Evolutionary conservation across 306 rosid genomes (phyloP), one percentile per base, ranked within the genome.

Genomic region (Vigna mungo): DNA sequence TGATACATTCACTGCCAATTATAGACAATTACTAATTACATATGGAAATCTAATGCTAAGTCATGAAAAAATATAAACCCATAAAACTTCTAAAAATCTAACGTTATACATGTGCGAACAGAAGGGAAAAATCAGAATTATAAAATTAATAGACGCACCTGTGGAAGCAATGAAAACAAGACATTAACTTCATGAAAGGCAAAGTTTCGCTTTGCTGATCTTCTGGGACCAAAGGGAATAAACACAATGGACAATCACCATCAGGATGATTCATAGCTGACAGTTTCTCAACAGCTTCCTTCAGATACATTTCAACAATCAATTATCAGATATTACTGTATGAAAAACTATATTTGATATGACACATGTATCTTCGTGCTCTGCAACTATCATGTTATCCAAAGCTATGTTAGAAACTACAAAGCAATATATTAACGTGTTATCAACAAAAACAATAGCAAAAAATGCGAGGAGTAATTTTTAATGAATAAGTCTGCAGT

Each of bases 91-190:
- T 64, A 71, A 58, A 59, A 53, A 60, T 34, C 43, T 34, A 55
- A 32, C 13, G 25, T 75, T 68, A 41, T 68, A 55, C 63, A 76
- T 11, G 34, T 41, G 7, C 54, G 51, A 68, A 61, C 2, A 53
- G 7, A 18, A 67, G 56, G 67, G 53, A 7, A 25, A 16, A 63
- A 37, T 37, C 7, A 4, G 48, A 37, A 37, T 36, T 37, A 36
- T 63, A n/a, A 65, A 32, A 8, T 54, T 62, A 52, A 68, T 13
- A 34, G 53, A 65, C 32, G 14, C 48, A 89, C 98, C 96, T 84
- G 86, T 90, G 96, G 77, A 90, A 90, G 80, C 98, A 93, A 78
- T 93, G 98, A 80, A 93, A 90, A 78, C 98, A 93, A 59, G 98
- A 93, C 98, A 90, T 89, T 75, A 93, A 81, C 86, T 93, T 93